Conservation (phyloP, 192 early-diverging fungal genomes). For the Glomus cerebriforme region DNA sequence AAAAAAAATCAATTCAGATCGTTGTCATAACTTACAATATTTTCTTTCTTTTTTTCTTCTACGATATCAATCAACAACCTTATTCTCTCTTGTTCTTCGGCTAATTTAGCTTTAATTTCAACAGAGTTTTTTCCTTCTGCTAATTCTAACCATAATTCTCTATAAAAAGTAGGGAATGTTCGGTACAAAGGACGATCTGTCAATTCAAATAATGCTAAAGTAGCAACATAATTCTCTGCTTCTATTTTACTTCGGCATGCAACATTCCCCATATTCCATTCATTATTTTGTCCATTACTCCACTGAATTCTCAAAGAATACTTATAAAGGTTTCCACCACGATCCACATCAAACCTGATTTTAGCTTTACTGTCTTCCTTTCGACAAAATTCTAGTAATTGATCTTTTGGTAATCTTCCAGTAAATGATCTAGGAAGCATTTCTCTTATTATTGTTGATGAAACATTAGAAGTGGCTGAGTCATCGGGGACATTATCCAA, state of each 20-base stretch:
- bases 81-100: conserved; percentile 35
- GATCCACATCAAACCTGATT: conserved; percentile 33
- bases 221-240: conserved; percentile 55
- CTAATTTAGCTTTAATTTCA: conserved; percentile 37
- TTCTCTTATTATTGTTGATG: conserved; percentile 17
- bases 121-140: conserved; percentile 42
- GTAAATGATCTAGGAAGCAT: conserved; percentile 39
- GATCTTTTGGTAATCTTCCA: conserved; percentile 41
- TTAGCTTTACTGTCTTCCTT: conserved; percentile 40
- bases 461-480: neutral
- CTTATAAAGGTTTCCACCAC: conserved; percentile 3
- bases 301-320: conserved; percentile 34
- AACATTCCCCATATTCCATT: conserved; percentile 40
- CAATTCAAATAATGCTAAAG: conserved; percentile 51
- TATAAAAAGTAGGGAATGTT: conserved; percentile 56
- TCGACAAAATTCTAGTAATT: conserved; percentile 39
- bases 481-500: conserved; percentile 31
- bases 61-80: conserved; percentile 36
- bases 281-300: conserved; percentile 32
- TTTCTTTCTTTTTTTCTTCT: neutral
- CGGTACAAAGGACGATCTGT: conserved; percentile 53
- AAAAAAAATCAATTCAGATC: neutral
- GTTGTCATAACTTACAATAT: neutral
- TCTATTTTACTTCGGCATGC: conserved; percentile 45
- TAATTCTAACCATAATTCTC: conserved; percentile 62